Base-by-base conservation (phyloP, 176 grass and related monocot species). In the Avena sativa region DNA sequence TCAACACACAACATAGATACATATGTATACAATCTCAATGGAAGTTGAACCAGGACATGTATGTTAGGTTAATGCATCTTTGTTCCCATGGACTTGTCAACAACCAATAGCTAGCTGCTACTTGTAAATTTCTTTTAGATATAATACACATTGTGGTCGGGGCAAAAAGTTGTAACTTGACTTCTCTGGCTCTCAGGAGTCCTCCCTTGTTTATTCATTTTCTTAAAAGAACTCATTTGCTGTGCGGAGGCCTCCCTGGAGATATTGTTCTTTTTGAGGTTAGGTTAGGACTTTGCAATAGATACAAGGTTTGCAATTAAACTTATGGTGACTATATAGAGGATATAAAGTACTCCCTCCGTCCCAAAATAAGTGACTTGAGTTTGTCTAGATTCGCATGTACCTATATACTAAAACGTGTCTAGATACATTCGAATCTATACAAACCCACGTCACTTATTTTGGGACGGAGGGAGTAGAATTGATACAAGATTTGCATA, bases 211-310 rank as follows among this genome's bases (percentile, higher is more conserved):
- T 19, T 30, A 44, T 81, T 81, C 44, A 71, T 71, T 60, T 57
- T 23, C 6, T 5, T n/a, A 53, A 83, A 40, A 43, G 2, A 44
- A 66, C n/a, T 19, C 52, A 77, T 65, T 82, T 87, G 34, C 6
- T 50, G 25, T 43, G 12, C 15, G 13, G 72, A 50, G 46, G 23
- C 48, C 73, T 30, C 4, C 80, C 71, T 84, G 64, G 47, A 67
- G 74, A 87, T 91, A 87, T 84, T 69, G 15, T 80, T 87, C 25
- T 84, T 91, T 84, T 80, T 15, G 6, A 43, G 76, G 85, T 84
- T 91, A 85, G 60, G 86, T 61, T 9, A 53, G 13, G 69, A 80
- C 74, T 80, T 83, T 48, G 32, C 5, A 79, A 64, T 70, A 83
- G 8, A 74, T 70, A 57, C 30, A 87, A 48, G 32, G 46, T 82